These are phyloP conservation scores for Eucalyptus dawsonii DNA, from an alignment of 345 rosid genomes.

Conservation along the genomic window DNA sequence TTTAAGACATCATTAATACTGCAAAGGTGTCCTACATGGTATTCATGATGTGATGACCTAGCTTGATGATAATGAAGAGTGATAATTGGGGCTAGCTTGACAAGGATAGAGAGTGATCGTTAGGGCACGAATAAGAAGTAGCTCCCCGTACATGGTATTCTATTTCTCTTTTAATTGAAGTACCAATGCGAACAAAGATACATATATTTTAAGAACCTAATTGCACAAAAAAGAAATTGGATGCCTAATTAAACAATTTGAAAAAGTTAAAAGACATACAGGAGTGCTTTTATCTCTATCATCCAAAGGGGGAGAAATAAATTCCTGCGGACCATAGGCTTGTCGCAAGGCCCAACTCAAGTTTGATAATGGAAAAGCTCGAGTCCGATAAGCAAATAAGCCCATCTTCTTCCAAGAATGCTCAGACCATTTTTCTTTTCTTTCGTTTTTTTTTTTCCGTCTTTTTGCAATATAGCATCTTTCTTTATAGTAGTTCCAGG, in stretches of 20 bases:
- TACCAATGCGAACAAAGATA: background rate
- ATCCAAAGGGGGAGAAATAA: background rate
- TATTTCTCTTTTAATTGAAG: background rate
- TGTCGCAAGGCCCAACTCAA: background rate
- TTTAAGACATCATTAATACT: background rate
- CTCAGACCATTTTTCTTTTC: background rate
- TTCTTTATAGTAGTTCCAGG: background rate
- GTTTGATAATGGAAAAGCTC: background rate
- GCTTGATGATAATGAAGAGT: fast-evolving
- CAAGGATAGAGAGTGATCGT: fast-evolving
- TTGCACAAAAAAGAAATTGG: background rate
- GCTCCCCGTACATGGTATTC: background rate
- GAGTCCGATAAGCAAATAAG: background rate
- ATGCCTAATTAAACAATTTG: background rate
- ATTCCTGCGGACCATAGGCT: background rate
- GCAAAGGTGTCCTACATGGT: too few relatives aligned
- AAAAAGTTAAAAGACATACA: background rate
- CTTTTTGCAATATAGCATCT: background rate
- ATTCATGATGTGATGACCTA: background rate
- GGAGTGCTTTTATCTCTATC: too few relatives aligned
- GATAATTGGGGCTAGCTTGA: fast-evolving
- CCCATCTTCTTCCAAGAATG: background rate
- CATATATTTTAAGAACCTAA: background rate
- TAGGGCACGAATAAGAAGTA: fast-evolving
- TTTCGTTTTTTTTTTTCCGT: background rate